Conservation (phyloP, 1,284 basidiomycete species). For the Sphagnurus paluster region DNA sequence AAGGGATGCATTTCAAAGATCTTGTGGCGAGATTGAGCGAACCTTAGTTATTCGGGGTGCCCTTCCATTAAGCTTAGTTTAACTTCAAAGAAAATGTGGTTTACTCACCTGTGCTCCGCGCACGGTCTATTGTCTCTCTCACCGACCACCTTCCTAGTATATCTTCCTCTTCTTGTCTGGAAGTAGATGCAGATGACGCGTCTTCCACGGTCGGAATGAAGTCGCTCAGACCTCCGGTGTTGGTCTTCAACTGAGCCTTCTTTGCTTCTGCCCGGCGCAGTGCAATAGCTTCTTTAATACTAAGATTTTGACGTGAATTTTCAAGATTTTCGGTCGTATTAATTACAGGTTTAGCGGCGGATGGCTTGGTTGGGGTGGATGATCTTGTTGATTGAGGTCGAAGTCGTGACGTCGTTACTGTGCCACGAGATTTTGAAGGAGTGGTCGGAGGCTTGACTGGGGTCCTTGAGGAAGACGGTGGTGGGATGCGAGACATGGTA, state of each 20-base stretch:
- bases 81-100: slow-evolving; percentile 26
- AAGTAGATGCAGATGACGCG: slow-evolving; percentile 37
- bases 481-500: slow-evolving; percentile 21
- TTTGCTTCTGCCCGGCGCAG: slow-evolving; percentile 72
- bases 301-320: slow-evolving; percentile 36
- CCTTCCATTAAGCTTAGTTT: slow-evolving; percentile 47
- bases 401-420: slow-evolving; percentile 22
- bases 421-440: slow-evolving; percentile 16
- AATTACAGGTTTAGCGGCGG: slow-evolving; percentile 29
- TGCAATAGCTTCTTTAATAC: slow-evolving; percentile 73
- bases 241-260: slow-evolving; percentile 43
- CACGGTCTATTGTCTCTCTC: slow-evolving; percentile 74
- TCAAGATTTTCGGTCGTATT: slow-evolving; percentile 15
- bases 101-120: slow-evolving; percentile 67
- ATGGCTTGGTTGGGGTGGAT: slow-evolving; percentile 35
- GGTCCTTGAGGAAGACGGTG: slow-evolving; percentile 14
- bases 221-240: slow-evolving; percentile 29
- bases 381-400: slow-evolving; percentile 38
- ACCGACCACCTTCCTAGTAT: slow-evolving; percentile 69
- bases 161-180: slow-evolving; percentile 47
- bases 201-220: slow-evolving; percentile 45
- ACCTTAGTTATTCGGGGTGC: slow-evolving; percentile 43
- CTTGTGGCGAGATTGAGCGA: slow-evolving; percentile 72
- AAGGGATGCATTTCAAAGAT: slow-evolving; percentile 67
- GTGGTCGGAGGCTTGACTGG: slow-evolving; percentile 17